phyloP scores from a whole-genome alignment of 1,139 yeast species.

The Diutina mesorugosa region DNA sequence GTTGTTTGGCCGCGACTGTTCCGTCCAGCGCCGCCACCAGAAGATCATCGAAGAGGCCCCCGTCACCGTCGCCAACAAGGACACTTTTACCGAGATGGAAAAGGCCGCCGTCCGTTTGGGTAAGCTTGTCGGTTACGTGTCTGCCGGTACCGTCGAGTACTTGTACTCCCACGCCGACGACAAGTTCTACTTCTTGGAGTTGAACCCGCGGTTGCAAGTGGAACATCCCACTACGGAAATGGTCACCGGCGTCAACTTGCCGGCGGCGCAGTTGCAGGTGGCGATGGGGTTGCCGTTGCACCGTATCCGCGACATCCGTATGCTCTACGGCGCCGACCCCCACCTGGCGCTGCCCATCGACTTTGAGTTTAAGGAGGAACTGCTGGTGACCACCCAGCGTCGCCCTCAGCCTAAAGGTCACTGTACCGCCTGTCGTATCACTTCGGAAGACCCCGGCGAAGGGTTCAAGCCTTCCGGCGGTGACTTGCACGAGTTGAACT shows the following conservation, averaged over 20 bases:
- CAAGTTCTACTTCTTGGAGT: constrained; percentile 88
- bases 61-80: constrained; percentile 34
- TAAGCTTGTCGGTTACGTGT: constrained; percentile 85
- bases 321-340: constrained; percentile 87
- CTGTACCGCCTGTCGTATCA: constrained; percentile 97
- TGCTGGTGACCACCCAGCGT: constrained; percentile 55
- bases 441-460: constrained; percentile 98
- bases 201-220: constrained; percentile 96
- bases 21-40: constrained; percentile 96
- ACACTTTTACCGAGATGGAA: constrained; percentile 86
- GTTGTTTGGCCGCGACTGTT: constrained; percentile 90
- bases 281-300: constrained; percentile 98
- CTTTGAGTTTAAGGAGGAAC: constrained; percentile 67
- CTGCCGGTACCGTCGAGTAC: constrained; percentile 96
- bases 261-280: constrained; percentile 91
- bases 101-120: constrained; percentile 95
- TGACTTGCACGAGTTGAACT: constrained; percentile 86
- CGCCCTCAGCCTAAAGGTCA: constrained; percentile 89
- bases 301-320: constrained; percentile 83
- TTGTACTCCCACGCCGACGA: constrained; percentile 88
- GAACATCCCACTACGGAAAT: constrained; percentile 99
- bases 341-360: constrained; percentile 67
- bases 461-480: constrained; percentile 99
- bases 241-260: constrained; percentile 96
- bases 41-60: constrained; percentile 96